Conservation (phyloP, 805 yeast genomes). For the Nakazawaea ambrosiae region DNA sequence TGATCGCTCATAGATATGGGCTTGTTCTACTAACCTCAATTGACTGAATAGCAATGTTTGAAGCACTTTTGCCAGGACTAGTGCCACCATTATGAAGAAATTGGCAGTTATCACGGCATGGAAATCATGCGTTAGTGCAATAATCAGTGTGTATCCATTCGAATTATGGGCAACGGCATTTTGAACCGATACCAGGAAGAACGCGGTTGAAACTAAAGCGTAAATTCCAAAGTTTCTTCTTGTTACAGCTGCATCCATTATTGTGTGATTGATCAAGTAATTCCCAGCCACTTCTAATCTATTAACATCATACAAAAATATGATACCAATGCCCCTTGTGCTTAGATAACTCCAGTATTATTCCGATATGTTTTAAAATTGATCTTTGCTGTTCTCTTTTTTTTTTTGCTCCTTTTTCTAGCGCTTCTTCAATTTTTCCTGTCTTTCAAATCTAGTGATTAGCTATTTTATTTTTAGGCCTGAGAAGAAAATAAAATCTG, state of each 20-base stretch:
- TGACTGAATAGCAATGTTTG: slow-evolving; percentile 64
- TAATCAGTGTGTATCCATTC: slow-evolving; percentile 40
- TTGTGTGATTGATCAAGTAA: too few species aligned
- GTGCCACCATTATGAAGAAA: slow-evolving; percentile 30
- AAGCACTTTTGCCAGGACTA: slow-evolving; percentile 37
- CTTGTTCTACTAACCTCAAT: slow-evolving; percentile 66
- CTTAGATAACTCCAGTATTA: too few species aligned
- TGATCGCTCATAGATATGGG: slow-evolving; percentile 61
- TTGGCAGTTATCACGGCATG: slow-evolving; percentile 34
- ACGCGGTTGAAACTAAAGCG: slow-evolving; percentile 24
- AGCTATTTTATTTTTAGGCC: too few species aligned
- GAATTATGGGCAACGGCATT: slow-evolving; percentile 36
- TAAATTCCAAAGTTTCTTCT: slow-evolving; percentile 17
- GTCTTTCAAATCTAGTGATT: too few species aligned
- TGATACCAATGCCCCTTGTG: too few species aligned
- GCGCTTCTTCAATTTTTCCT: too few species aligned
- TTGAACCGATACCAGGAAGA: slow-evolving; percentile 27
- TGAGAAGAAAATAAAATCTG: too few species aligned
- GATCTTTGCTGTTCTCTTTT: too few species aligned
- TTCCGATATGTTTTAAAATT: too few species aligned
- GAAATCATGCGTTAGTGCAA: slow-evolving; percentile 44
- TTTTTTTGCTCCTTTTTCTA: too few species aligned
- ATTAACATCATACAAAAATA: too few species aligned
- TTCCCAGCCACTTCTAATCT: too few species aligned
- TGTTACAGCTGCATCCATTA: slow-evolving; percentile 6